Conservation (phyloP, 2,329 filamentous ascomycete species). For the Elsinoe ampelina region DNA sequence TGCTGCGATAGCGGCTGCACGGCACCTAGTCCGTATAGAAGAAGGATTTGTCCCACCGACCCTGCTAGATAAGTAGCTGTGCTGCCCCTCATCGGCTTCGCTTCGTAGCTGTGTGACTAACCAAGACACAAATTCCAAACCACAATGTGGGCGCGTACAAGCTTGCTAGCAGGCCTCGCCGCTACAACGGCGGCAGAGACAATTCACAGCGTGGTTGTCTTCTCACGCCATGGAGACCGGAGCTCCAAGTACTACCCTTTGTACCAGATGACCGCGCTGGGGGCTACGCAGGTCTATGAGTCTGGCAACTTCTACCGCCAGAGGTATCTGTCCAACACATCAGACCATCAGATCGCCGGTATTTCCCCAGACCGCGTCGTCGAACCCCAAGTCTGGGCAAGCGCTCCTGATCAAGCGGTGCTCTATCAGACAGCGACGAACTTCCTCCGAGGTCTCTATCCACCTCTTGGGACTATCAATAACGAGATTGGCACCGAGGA, state of each 20-base stretch:
- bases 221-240: constrained; percentile 82
- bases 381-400: constrained; percentile 60
- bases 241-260: constrained; percentile 67
- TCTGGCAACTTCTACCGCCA: constrained; percentile 67
- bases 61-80: constrained; percentile 21
- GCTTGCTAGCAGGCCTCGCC: constrained; percentile 22
- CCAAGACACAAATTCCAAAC: background rate
- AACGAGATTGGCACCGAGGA: constrained; percentile 38
- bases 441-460: constrained; percentile 82
- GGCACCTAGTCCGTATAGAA: background rate
- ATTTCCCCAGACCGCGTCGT: constrained; percentile 59
- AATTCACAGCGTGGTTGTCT: constrained; percentile 74
- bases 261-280: constrained; percentile 66
- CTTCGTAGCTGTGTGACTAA: background rate
- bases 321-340: constrained; percentile 59
- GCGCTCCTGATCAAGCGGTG: constrained; percentile 62
- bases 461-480: constrained; percentile 44
- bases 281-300: constrained; percentile 63
- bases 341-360: constrained; percentile 52
- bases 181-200: constrained; percentile 45
- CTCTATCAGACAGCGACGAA: constrained; percentile 70
- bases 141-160: constrained; percentile 1
- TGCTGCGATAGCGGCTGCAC: background rate
- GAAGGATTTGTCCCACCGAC: background rate
- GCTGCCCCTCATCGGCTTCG: constrained; percentile 14